These are phyloP conservation scores for Puccinia polysora DNA, from an alignment of 1,284 basidiomycete genomes.

Conservation along the genomic window DNA sequence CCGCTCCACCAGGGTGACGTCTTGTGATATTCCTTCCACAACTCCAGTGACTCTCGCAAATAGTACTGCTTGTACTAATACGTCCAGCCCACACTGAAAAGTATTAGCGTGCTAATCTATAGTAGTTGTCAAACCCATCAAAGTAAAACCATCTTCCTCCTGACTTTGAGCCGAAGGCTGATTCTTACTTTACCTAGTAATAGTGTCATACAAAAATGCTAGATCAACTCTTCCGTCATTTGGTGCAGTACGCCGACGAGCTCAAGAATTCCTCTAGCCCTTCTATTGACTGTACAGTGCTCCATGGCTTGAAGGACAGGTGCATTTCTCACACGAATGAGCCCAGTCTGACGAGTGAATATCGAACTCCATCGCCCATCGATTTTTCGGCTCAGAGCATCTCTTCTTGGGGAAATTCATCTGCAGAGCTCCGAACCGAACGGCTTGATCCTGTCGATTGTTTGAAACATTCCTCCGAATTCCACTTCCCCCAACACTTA, in stretches of 20 bases:
- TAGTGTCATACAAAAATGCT: conserved; percentile 25
- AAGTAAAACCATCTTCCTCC: conserved; percentile 10
- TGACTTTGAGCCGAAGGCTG: conserved; percentile 9
- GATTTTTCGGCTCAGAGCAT: conserved; percentile 27
- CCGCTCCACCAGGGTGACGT: too few relatives aligned
- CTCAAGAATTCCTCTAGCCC: conserved; percentile 33
- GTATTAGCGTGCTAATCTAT: conserved; percentile 1
- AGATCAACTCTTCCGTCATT: conserved; percentile 38
- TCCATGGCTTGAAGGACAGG: conserved; percentile 17
- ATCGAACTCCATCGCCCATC: conserved; percentile 24
- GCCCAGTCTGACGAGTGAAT: conserved; percentile 26
- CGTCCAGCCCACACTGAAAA: conserved; percentile 7
- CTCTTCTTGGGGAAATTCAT: not conserved
- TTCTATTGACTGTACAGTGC: conserved; percentile 30
- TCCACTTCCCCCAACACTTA: conserved; percentile 7
- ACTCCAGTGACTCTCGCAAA: too few relatives aligned
- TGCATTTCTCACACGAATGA: conserved; percentile 36
- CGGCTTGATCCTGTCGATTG: conserved; percentile 28
- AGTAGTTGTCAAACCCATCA: conserved; percentile 16
- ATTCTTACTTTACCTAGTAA: conserved; percentile 1
- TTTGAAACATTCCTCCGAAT: conserved; percentile 24
- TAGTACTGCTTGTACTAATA: not conserved
- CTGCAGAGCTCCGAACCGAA: not conserved
- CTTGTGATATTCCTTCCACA: too few relatives aligned
- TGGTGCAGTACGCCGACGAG: conserved; percentile 35